Conservation (phyloP, 495 filamentous ascomycete genomes). For the Trichoderma asperelloides region DNA sequence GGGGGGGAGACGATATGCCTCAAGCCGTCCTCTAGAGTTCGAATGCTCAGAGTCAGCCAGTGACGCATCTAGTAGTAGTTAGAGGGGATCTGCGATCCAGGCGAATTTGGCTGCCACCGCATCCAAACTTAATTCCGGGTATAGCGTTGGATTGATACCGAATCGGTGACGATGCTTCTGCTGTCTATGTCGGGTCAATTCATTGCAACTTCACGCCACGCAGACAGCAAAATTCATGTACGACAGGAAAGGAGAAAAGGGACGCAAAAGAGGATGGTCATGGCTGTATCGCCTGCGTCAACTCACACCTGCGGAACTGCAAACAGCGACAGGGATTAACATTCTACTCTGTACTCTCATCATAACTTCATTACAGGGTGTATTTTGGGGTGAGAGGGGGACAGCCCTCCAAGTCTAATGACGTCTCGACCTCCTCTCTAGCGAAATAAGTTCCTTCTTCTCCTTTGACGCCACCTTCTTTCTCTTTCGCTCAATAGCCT, state of each 20-base stretch:
- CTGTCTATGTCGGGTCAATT: not conserved
- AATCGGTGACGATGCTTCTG: not conserved
- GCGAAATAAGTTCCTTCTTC: conserved; percentile 63
- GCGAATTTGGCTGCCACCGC: not conserved
- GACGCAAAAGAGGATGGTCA: not conserved
- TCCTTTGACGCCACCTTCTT: conserved; percentile 79
- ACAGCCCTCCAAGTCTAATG: not conserved
- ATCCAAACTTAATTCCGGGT: not conserved
- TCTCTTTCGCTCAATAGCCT: conserved; percentile 67
- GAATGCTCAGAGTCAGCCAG: not conserved
- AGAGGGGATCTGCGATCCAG: not conserved
- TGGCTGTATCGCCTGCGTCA: not conserved
- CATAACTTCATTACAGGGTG: conserved; percentile 7
- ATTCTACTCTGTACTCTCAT: not conserved
- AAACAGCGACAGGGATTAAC: conserved; percentile 8
- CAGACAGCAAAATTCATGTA: too few species aligned
- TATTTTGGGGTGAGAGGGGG: too few species aligned
- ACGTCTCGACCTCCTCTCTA: conserved; percentile 20
- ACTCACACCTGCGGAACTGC: not conserved
- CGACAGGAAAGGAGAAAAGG: not conserved
- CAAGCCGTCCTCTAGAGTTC: not conserved
- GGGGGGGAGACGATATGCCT: not conserved
- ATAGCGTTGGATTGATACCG: not conserved
- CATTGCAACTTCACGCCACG: not conserved
- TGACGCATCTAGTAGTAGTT: not conserved